phyloP scores from a whole-genome alignment of 306 rosid genomes.

The Crotalaria pallida region DNA sequence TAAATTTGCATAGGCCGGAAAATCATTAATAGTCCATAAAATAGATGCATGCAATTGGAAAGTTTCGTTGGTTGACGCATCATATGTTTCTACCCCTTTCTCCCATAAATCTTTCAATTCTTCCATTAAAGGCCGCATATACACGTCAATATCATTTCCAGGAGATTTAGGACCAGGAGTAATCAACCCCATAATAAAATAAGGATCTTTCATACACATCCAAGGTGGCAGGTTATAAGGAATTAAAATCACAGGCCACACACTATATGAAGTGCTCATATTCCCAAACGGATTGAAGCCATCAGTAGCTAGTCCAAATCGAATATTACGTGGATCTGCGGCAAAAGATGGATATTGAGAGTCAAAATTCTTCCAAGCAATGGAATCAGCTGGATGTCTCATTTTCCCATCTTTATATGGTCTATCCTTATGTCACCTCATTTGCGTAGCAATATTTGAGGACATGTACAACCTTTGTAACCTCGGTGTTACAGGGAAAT shows the following conservation, averaged over 20 bases:
- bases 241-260: neutral
- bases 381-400: neutral
- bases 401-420: neutral
- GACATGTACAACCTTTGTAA: neutral
- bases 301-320: neutral
- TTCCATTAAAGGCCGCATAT: neutral
- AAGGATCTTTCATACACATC: conserved; percentile 10
- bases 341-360: neutral
- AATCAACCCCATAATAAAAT: neutral
- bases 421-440: too few relatives aligned
- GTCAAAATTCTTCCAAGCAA: neutral
- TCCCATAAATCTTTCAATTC: neutral
- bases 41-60: neutral
- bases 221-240: neutral
- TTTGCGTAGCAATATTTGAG: too few relatives aligned
- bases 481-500: neutral
- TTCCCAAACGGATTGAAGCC: neutral
- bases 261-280: neutral
- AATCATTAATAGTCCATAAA: conserved; percentile 12
- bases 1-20: neutral
- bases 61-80: neutral
- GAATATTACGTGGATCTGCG: neutral
- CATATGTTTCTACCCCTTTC: neutral
- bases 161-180: neutral
- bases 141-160: neutral